Evolutionary conservation across 805 yeast species (phyloP).

Genomic region (Candida quercuum): DNA sequence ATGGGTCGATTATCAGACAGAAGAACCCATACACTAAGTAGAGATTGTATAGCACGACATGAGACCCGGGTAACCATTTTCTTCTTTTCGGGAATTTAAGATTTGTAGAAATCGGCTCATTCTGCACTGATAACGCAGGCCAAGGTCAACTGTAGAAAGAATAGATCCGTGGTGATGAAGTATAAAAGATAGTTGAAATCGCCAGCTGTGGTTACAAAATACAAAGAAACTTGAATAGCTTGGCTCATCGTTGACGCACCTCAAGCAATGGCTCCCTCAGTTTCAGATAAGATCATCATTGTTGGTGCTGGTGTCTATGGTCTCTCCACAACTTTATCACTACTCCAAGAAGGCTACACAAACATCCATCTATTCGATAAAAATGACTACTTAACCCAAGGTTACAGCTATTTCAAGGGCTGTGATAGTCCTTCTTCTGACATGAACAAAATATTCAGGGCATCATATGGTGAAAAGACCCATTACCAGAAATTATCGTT

Average conservation of each 20-base stretch:
- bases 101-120: too few relatives aligned
- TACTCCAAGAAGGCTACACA: slow-evolving; percentile 31
- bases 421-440: slow-evolving; percentile 37
- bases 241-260: too few relatives aligned
- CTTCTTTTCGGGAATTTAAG: too few relatives aligned
- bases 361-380: slow-evolving; percentile 34
- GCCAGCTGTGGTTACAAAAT: too few relatives aligned
- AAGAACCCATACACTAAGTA: slow-evolving; percentile 21
- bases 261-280: neutral
- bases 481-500: slow-evolving; percentile 26
- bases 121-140: too few relatives aligned
- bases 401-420: slow-evolving; percentile 30
- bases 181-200: too few relatives aligned
- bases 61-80: too few relatives aligned
- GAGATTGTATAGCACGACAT: too few relatives aligned
- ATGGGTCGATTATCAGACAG: slow-evolving; percentile 36
- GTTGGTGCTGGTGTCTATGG: slow-evolving; percentile 57
- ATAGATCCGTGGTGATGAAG: too few relatives aligned
- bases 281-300: slow-evolving; percentile 28
- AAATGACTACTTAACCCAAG: slow-evolving; percentile 24
- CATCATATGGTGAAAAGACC: slow-evolving; percentile 32
- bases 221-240: too few relatives aligned
- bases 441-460: slow-evolving; percentile 34
- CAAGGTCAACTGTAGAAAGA: too few relatives aligned
- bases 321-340: slow-evolving; percentile 41